phyloP scores from a whole-genome alignment of 257 asterid genomes.

The Cordia subcordata region DNA sequence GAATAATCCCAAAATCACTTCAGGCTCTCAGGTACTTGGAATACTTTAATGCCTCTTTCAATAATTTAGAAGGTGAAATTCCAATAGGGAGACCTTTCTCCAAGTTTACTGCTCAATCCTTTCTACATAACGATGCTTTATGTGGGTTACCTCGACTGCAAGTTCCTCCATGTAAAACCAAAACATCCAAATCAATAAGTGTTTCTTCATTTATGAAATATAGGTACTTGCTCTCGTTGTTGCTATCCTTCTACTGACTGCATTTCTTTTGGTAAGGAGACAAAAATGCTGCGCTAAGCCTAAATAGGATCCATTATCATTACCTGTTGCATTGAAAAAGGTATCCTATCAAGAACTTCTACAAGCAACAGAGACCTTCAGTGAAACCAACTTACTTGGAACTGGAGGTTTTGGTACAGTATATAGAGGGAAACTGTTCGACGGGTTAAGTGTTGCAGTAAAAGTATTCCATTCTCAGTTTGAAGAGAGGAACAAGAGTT shows the following conservation, averaged over 20 bases:
- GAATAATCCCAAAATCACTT: constrained; percentile 12
- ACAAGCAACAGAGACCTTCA: constrained; percentile 33
- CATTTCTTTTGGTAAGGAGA: background rate
- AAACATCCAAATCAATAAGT: background rate
- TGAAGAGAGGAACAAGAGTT: too few relatives aligned
- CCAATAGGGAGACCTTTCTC: too few relatives aligned
- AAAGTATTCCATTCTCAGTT: too few relatives aligned
- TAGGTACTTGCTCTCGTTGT: background rate
- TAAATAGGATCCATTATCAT: constrained; percentile 1
- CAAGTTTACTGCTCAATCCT: too few relatives aligned
- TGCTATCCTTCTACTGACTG: background rate
- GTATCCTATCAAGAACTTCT: constrained; percentile 33
- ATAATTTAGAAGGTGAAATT: too few relatives aligned
- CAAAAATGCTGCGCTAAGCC: background rate
- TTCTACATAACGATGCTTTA: too few relatives aligned
- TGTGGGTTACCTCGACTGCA: too few relatives aligned
- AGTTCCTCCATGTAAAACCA: too few relatives aligned
- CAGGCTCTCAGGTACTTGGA: constrained; percentile 1
- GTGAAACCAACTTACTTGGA: too few relatives aligned
- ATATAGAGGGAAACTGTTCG: constrained; percentile 27
- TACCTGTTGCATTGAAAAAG: constrained; percentile 19
- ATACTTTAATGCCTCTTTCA: background rate
- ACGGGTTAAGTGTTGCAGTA: constrained; percentile 33
- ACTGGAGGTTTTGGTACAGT: constrained; percentile 8
- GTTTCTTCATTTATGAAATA: background rate